Percentiles rank a stretch among this genome's conserved stretches.
These are phyloP conservation scores for Paraglomus occultum DNA, from an alignment of 192 early-diverging fungal genomes.

Conservation along the genomic window DNA sequence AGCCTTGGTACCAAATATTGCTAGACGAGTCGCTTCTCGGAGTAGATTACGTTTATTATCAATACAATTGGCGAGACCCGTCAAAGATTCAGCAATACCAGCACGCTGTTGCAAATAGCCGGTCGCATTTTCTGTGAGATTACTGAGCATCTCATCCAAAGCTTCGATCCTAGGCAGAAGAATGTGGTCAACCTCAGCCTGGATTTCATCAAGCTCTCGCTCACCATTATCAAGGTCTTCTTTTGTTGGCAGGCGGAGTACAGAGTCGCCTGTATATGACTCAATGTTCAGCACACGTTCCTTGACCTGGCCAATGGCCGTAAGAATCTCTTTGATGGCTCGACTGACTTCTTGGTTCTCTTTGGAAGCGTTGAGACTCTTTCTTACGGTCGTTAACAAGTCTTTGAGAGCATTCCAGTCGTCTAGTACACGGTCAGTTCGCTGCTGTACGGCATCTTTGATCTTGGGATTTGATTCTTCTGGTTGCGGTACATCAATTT, in stretches of 20 bases:
- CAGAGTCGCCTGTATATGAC: slow-evolving; percentile 16
- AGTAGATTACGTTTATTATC: slow-evolving; percentile 39
- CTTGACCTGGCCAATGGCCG: slow-evolving; percentile 22
- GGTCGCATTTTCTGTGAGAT: slow-evolving; percentile 23
- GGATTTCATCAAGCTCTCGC: slow-evolving; percentile 25
- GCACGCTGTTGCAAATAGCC: slow-evolving; percentile 37
- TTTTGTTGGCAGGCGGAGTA: slow-evolving; percentile 18
- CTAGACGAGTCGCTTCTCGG: slow-evolving; percentile 39
- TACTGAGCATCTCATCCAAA: slow-evolving; percentile 36
- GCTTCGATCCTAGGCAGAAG: slow-evolving; percentile 32
- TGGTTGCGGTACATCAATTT: slow-evolving; percentile 20
- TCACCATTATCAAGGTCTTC: slow-evolving; percentile 24
- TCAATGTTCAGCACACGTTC: slow-evolving; percentile 31
- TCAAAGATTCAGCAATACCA: slow-evolving; percentile 38
- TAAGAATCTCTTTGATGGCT: slow-evolving; percentile 24
- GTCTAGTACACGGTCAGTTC: slow-evolving; percentile 32
- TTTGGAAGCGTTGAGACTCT: slow-evolving; percentile 22
- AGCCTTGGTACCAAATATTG: slow-evolving; percentile 35
- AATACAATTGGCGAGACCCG: slow-evolving; percentile 35
- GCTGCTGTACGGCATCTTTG: slow-evolving; percentile 25
- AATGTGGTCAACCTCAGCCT: slow-evolving; percentile 33
- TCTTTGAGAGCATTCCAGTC: slow-evolving; percentile 37
- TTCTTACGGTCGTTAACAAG: slow-evolving; percentile 16
- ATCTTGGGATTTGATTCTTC: slow-evolving; percentile 24
- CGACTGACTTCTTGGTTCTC: slow-evolving; percentile 25